phyloP scores from a whole-genome alignment of 345 rosid genomes.

The Eucalyptus sp. region DNA sequence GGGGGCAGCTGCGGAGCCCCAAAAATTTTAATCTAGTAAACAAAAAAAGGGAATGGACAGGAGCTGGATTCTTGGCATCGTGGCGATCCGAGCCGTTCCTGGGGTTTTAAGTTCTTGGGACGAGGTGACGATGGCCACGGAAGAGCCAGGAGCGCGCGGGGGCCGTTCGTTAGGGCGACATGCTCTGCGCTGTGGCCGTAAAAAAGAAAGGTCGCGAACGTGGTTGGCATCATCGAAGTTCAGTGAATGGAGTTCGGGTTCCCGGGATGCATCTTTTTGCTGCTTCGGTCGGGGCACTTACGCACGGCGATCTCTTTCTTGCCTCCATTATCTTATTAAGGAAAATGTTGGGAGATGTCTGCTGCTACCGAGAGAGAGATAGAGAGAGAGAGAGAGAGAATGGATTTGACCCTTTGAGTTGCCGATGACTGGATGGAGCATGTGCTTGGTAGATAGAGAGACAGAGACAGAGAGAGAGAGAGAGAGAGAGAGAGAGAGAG shows the following conservation, averaged over 20 bases:
- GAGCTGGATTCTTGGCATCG: constrained; percentile 15
- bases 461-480: background rate
- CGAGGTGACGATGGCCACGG: background rate
- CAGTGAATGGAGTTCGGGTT: constrained; percentile 15
- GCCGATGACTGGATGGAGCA: background rate
- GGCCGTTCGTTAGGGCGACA: background rate
- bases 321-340: background rate
- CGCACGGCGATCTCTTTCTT: background rate
- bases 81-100: background rate
- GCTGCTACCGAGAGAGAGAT: background rate
- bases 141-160: background rate
- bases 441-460: background rate
- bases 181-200: background rate
- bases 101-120: background rate
- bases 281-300: constrained; percentile 6
- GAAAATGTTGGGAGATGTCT: background rate
- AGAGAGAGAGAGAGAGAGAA: background rate
- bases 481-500: background rate
- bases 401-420: background rate
- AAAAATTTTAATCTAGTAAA: constrained; percentile 1
- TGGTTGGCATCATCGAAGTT: constrained; percentile 2
- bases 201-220: background rate
- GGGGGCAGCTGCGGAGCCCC: background rate
- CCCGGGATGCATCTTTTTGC: background rate
- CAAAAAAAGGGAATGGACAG: background rate